phyloP scores from a whole-genome alignment of 129 eudicot genomes.

The Deinandra increscens region DNA sequence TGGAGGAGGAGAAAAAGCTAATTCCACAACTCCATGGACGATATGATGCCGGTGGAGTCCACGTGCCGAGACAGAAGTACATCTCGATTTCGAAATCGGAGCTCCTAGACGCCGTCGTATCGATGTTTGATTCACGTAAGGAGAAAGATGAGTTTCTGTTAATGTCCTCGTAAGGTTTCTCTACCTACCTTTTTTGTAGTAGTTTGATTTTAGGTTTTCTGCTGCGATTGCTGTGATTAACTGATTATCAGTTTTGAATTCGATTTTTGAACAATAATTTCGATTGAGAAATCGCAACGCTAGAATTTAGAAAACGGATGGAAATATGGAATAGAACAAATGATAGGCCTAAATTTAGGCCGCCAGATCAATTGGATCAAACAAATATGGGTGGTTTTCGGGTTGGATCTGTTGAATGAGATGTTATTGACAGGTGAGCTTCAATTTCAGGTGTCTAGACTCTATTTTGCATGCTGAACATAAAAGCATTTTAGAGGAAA shows the following conservation, averaged over 20 bases:
- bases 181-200: neutral
- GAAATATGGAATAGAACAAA: no score
- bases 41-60: no score
- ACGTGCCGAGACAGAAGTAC: slow-evolving; percentile 57
- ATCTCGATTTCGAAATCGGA: slow-evolving; percentile 54
- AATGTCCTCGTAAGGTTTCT: slow-evolving; percentile 51
- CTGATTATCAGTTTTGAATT: slow-evolving; percentile 10
- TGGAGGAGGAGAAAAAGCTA: slow-evolving; percentile 15
- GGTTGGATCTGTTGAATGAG: neutral
- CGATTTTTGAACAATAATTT: no score
- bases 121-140: slow-evolving; percentile 41
- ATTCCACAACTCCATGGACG: no score
- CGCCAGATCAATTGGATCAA: no score
- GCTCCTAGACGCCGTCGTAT: slow-evolving; percentile 52
- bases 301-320: no score
- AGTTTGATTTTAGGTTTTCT: neutral
- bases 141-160: slow-evolving; percentile 40
- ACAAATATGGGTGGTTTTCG: no score
- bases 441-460: slow-evolving; percentile 71
- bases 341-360: no score
- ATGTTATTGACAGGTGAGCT: neutral
- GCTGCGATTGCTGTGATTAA: neutral
- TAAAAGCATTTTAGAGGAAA: slow-evolving; percentile 78
- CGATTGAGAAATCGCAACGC: no score
- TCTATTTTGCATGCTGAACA: slow-evolving; percentile 96